A percentile compares a stretch with the other conserved stretches of the same genome.
Conservation (phyloP, 2,329 filamentous ascomycete genomes). For the Phoma sp. region DNA sequence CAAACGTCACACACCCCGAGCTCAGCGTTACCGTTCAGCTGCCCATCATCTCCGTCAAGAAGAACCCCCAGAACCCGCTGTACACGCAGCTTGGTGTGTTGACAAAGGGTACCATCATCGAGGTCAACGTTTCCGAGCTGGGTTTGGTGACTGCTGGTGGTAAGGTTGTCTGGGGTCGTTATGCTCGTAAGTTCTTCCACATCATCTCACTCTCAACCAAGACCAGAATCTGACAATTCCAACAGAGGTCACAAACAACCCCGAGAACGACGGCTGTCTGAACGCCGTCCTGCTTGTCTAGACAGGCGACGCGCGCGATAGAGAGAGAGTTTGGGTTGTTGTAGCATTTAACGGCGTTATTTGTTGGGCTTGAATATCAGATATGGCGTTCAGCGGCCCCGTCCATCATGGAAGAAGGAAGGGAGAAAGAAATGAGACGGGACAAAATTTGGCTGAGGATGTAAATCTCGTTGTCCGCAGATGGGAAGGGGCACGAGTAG, state of each 20-base stretch:
- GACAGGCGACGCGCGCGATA: neutral
- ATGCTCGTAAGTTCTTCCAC: slow-evolving; percentile 32
- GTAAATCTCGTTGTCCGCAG: slow-evolving; percentile 3
- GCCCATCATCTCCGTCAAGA: slow-evolving; percentile 69
- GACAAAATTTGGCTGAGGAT: slow-evolving; percentile 10
- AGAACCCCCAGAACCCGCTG: slow-evolving; percentile 84
- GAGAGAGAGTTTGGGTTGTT: neutral
- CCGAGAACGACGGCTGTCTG: slow-evolving; percentile 48
- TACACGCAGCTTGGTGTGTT: slow-evolving; percentile 93
- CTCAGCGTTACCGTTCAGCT: slow-evolving; percentile 87
- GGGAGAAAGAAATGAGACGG: neutral
- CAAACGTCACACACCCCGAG: slow-evolving; percentile 75
- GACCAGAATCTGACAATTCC: neutral
- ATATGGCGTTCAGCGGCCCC: slow-evolving; percentile 6
- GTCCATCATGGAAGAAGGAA: neutral
- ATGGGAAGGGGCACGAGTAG: neutral
- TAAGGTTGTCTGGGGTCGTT: slow-evolving; percentile 63
- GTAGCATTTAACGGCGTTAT: slow-evolving; percentile 17
- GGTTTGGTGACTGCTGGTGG: slow-evolving; percentile 89
- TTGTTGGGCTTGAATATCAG: neutral
- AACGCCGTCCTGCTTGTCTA: slow-evolving; percentile 47
- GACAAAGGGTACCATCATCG: slow-evolving; percentile 63
- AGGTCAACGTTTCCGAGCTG: slow-evolving; percentile 92
- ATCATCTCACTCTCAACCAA: neutral
- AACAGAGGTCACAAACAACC: slow-evolving; percentile 44